These are phyloP conservation scores for Stephanodiscus minutulus DNA, from an alignment of 108 stramenopile genomes.

Conservation along the genomic window DNA sequence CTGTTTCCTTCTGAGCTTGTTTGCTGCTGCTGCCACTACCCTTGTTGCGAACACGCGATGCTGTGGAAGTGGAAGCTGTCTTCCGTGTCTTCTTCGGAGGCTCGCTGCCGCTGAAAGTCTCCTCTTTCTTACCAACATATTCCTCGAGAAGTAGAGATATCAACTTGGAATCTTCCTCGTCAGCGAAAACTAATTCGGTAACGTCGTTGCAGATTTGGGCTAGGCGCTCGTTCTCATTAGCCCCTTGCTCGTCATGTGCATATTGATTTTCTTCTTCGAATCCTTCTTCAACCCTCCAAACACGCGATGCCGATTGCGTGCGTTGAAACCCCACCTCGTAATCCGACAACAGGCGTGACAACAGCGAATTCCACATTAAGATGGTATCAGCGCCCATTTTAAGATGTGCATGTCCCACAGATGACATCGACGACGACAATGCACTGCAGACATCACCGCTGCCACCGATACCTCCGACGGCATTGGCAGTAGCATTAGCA, in stretches of 20 bases:
- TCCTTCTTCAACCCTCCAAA: background rate
- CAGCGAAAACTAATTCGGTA: constrained; percentile 17
- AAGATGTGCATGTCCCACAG: constrained; percentile 29
- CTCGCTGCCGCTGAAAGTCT: background rate
- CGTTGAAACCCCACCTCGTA: constrained; percentile 30
- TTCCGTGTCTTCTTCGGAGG: constrained; percentile 26
- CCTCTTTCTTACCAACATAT: background rate
- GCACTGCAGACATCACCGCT: background rate
- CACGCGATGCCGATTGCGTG: background rate
- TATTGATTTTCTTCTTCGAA: background rate
- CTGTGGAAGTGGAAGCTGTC: background rate
- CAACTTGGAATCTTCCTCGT: constrained; percentile 15
- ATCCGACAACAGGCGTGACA: constrained; percentile 35
- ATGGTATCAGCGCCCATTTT: constrained; percentile 40
- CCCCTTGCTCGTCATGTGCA: background rate
- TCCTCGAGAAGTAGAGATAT: background rate
- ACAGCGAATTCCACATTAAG: constrained; percentile 38
- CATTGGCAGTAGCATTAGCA: background rate
- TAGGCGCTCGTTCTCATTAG: constrained; percentile 7
- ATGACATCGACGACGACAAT: constrained; percentile 15
- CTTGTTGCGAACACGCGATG: background rate
- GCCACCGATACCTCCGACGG: background rate
- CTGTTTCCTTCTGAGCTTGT: background rate
- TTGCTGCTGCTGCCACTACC: background rate
- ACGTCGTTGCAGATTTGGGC: constrained; percentile 22